Percentiles rank a stretch among this genome's conserved stretches.
Evolutionary conservation across 73 alveolate species (phyloP).

Genomic region (Symbiodinium natans): DNA sequence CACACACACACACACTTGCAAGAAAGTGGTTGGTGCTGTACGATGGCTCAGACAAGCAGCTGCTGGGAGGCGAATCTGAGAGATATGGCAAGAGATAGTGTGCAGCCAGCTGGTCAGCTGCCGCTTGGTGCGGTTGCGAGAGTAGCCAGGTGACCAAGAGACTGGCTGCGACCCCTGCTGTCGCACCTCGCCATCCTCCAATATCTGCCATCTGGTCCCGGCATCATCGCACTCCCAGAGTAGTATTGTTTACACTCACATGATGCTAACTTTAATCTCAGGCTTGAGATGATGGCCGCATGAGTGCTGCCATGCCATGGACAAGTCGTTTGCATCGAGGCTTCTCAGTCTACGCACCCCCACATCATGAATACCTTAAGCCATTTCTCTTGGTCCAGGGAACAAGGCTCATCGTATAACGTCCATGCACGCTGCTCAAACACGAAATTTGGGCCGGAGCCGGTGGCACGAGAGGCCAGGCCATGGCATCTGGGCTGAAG

Average conservation of each 20-base stretch:
- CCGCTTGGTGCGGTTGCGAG: not conserved
- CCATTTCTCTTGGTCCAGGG: no score
- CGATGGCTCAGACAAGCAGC: not conserved
- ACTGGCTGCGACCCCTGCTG: not conserved
- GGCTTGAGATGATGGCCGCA: no score
- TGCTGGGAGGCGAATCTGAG: slow-evolving; percentile 68
- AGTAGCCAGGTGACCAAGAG: not conserved
- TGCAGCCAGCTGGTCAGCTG: slow-evolving; percentile 4
- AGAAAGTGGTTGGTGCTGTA: no score
- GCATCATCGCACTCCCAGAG: not conserved
- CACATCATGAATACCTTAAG: no score
- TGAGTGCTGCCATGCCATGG: no score
- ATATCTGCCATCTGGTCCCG: not conserved
- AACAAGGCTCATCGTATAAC: no score
- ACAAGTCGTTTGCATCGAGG: no score
- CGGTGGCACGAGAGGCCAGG: slow-evolving; percentile 70
- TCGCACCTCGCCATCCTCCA: not conserved
- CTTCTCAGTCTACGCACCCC: no score
- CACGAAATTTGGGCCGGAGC: not conserved
- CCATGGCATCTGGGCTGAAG: slow-evolving; percentile 72
- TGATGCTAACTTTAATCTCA: no score
- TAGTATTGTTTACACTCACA: not conserved
- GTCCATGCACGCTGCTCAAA: no score
- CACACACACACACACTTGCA: no score
- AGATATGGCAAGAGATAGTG: slow-evolving; percentile 39